These are phyloP conservation scores for Scheffersomyces lignosus DNA, from an alignment of 805 yeast genomes.

Conservation along the genomic window DNA sequence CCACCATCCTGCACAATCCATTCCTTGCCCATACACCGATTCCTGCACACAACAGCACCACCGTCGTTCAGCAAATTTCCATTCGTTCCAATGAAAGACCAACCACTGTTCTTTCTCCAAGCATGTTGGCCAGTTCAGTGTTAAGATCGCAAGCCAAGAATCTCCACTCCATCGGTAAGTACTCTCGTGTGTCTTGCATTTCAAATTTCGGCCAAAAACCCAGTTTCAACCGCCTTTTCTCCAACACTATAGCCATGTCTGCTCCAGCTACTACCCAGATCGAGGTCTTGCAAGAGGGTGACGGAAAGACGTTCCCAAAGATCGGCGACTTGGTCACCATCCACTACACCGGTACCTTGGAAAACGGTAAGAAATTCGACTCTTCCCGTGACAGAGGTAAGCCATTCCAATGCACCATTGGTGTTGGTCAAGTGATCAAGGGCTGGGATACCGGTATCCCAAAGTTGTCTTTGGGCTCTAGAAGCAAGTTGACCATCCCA, in stretches of 20 bases:
- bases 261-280: conserved; percentile 42
- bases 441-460: conserved; percentile 98
- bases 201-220: too few relatives aligned
- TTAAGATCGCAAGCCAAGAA: too few relatives aligned
- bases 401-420: conserved; percentile 92
- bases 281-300: conserved; percentile 59
- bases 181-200: too few relatives aligned
- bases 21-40: too few relatives aligned
- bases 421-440: conserved; percentile 93
- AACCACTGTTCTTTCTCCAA: too few relatives aligned
- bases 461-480: conserved; percentile 87
- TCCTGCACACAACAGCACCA: too few relatives aligned
- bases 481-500: conserved; percentile 89
- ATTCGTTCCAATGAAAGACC: too few relatives aligned
- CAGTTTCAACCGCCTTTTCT: conserved; percentile 1
- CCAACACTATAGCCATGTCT: conserved; percentile 24
- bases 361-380: conserved; percentile 94
- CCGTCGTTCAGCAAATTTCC: too few relatives aligned
- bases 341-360: conserved; percentile 94
- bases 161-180: too few relatives aligned
- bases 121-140: too few relatives aligned
- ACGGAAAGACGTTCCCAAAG: conserved; percentile 84
- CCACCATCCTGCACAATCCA: too few relatives aligned
- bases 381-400: conserved; percentile 93
- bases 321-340: conserved; percentile 87